phyloP scores from a whole-genome alignment of 176 grass and related monocot genomes.

The Ananas comosus region DNA sequence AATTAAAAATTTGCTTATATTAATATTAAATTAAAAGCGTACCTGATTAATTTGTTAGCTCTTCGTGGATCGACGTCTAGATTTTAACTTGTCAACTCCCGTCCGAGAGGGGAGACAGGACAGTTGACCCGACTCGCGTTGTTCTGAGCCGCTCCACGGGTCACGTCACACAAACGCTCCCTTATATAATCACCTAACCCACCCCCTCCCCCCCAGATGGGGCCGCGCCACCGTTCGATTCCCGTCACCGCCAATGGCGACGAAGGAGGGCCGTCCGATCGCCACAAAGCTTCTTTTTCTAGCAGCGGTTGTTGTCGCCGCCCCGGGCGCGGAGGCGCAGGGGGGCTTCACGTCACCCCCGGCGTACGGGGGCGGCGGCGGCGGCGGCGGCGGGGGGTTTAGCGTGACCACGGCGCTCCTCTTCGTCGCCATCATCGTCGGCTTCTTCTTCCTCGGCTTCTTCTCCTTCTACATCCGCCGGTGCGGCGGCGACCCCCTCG shows the following conservation, averaged over 20 bases:
- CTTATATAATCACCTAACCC: neutral
- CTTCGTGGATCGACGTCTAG: too few species aligned
- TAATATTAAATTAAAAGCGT: too few species aligned
- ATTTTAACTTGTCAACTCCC: too few species aligned
- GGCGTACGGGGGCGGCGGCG: too few species aligned
- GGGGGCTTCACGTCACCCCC: conserved; percentile 22
- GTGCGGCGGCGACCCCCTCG: too few species aligned
- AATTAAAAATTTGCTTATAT: too few species aligned
- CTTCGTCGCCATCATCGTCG: conserved; percentile 36
- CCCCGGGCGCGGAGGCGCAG: too few species aligned
- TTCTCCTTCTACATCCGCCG: conserved; percentile 54
- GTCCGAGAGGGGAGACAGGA: too few species aligned
- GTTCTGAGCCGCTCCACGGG: too few species aligned
- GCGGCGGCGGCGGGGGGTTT: neutral
- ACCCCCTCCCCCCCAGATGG: neutral
- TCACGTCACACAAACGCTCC: neutral
- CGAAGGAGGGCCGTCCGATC: neutral
- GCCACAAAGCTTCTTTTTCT: neutral
- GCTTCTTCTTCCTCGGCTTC: conserved; percentile 61
- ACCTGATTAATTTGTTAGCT: too few species aligned
- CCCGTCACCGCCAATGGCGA: neutral
- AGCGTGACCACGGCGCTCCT: conserved; percentile 41
- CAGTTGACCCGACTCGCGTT: too few species aligned
- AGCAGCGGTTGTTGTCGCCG: too few species aligned
- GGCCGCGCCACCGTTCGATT: neutral